phyloP scores from a whole-genome alignment of 2,329 filamentous ascomycete species.

The Mycosphaerelloides madeirae region DNA sequence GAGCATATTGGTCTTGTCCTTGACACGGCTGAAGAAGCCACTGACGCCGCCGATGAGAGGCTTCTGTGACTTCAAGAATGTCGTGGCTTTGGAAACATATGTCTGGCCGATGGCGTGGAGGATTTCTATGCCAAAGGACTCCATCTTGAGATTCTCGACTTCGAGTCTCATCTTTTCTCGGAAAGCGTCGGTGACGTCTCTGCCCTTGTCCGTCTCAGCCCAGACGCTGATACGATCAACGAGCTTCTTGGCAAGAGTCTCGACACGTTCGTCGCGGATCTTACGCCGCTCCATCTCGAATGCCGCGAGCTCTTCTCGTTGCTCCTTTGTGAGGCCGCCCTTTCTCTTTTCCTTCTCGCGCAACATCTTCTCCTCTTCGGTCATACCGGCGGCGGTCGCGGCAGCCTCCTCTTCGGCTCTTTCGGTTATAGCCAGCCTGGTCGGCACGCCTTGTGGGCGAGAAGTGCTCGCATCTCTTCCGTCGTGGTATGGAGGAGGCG shows the following conservation, averaged over 20 bases:
- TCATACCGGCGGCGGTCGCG: conserved; percentile 60
- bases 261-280: conserved; percentile 83
- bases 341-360: conserved; percentile 86
- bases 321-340: conserved; percentile 79
- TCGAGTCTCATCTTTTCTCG: conserved; percentile 91
- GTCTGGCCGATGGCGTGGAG: conserved; percentile 89
- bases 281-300: conserved; percentile 81
- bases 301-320: conserved; percentile 82
- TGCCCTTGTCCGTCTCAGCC: conserved; percentile 92
- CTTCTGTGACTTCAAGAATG: conserved; percentile 90
- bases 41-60: conserved; percentile 77
- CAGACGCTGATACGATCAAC: conserved; percentile 86
- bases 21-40: conserved; percentile 88
- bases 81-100: conserved; percentile 81
- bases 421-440: conserved; percentile 83
- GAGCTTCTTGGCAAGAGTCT: conserved; percentile 77
- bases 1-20: conserved; percentile 92
- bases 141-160: conserved; percentile 98
- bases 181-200: conserved; percentile 82
- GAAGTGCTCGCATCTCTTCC: conserved; percentile 43
- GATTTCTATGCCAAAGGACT: conserved; percentile 94
- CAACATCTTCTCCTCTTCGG: conserved; percentile 69
- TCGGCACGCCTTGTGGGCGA: conserved; percentile 56
- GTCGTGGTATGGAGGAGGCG: conserved; percentile 13
- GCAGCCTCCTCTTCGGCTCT: conserved; percentile 73